A percentile compares a stretch with the other conserved stretches of the same genome.
Evolutionary conservation across 2,329 filamentous ascomycete species (phyloP).

Genomic region (Talaromyces islandicus): DNA sequence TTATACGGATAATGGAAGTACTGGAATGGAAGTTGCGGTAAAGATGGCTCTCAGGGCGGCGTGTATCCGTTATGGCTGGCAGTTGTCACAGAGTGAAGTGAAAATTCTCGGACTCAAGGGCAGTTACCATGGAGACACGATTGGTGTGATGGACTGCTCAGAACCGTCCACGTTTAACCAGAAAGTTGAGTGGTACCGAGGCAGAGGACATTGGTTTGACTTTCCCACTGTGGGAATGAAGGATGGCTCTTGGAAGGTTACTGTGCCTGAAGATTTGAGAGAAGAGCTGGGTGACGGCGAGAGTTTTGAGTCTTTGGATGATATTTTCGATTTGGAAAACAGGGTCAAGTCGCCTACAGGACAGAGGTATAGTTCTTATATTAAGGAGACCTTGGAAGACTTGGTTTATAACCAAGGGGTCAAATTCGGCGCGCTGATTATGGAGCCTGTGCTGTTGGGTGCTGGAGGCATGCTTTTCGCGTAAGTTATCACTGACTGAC

Average conservation of each 20-base stretch:
- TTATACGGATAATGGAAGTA: constrained; percentile 79
- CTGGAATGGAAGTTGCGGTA: constrained; percentile 74
- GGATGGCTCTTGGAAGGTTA: constrained; percentile 60
- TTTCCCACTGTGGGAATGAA: constrained; percentile 66
- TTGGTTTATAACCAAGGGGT: constrained; percentile 52
- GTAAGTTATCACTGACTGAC: constrained; percentile 46
- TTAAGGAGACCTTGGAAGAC: constrained; percentile 48
- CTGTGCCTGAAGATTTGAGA: constrained; percentile 47
- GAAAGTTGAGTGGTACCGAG: constrained; percentile 80
- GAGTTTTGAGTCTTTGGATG: constrained; percentile 44
- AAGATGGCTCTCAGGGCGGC: constrained; percentile 77
- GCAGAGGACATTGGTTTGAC: constrained; percentile 74
- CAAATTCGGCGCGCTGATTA: constrained; percentile 69
- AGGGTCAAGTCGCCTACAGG: constrained; percentile 44
- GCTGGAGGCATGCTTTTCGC: constrained; percentile 80
- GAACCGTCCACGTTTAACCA: constrained; percentile 74
- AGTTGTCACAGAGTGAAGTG: constrained; percentile 50
- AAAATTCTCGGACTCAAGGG: constrained; percentile 70
- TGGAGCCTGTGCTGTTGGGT: constrained; percentile 75
- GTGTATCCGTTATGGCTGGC: constrained; percentile 61
- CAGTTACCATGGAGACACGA: constrained; percentile 82
- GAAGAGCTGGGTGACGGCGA: constrained; percentile 40
- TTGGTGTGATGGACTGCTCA: constrained; percentile 79
- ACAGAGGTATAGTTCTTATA: constrained; percentile 54
- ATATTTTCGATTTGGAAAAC: constrained; percentile 55